A percentile compares a stretch with the other conserved stretches of the same genome.
These are phyloP conservation scores for Cystobasidium sp. DNA, from an alignment of 1,284 basidiomycete genomes.

Conservation along the genomic window DNA sequence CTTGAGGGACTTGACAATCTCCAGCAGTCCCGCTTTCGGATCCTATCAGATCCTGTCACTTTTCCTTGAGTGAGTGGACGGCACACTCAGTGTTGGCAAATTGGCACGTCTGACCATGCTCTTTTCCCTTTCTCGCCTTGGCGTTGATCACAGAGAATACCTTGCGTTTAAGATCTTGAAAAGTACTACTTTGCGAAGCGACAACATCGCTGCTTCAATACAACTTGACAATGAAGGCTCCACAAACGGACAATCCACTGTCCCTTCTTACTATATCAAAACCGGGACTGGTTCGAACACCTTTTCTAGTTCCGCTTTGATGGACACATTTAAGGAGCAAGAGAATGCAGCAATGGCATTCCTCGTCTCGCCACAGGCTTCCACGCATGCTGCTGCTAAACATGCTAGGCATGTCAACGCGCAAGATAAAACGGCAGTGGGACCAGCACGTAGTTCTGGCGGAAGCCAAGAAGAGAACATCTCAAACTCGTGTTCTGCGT, in stretches of 20 bases:
- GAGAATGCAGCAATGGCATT: conserved; percentile 7
- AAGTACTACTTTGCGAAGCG: conserved; percentile 45
- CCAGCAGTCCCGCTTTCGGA: conserved; percentile 48
- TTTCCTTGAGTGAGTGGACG: conserved; percentile 45
- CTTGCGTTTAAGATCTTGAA: conserved; percentile 47
- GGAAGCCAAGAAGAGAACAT: too few relatives aligned
- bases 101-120: neutral
- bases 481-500: too few relatives aligned
- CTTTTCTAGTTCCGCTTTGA: neutral
- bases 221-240: conserved; percentile 21
- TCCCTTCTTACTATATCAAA: neutral
- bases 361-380: conserved; percentile 8
- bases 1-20: conserved; percentile 48
- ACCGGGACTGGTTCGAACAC: neutral
- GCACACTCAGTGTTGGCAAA: neutral
- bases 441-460: too few relatives aligned
- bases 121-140: neutral
- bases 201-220: conserved; percentile 47
- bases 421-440: too few relatives aligned
- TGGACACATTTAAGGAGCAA: neutral
- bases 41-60: conserved; percentile 49
- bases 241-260: neutral
- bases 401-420: too few relatives aligned
- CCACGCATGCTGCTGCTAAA: neutral
- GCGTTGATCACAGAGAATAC: conserved; percentile 38